These are phyloP conservation scores for Malania oleifera DNA, from an alignment of 164 flowering plant species.

Conservation along the genomic window DNA sequence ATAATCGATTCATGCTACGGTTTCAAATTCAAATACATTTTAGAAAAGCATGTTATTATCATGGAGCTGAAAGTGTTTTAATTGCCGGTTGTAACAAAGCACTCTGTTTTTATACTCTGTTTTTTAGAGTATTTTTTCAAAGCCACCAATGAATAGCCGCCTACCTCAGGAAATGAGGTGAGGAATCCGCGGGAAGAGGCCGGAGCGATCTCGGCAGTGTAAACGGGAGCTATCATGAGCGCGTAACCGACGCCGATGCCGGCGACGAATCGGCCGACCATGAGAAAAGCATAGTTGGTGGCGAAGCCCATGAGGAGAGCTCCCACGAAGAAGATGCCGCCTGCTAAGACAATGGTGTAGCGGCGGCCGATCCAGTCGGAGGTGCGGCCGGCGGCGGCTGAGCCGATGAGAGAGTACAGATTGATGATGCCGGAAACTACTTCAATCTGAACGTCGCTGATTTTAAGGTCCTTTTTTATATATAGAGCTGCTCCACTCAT, in stretches of 20 bases:
- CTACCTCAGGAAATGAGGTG: constrained; percentile 19
- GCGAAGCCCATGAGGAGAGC: constrained; percentile 32
- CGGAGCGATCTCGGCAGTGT: constrained; percentile 28
- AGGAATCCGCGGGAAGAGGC: constrained; percentile 28
- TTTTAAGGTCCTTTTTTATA: constrained; percentile 14
- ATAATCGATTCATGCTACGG: too few relatives aligned
- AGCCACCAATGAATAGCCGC: too few relatives aligned
- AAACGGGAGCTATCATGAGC: constrained; percentile 26
- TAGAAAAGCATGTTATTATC: too few relatives aligned
- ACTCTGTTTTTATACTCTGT: too few relatives aligned
- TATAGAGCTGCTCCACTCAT: constrained; percentile 23
- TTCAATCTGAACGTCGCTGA: constrained; percentile 17
- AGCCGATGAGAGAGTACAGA: constrained; percentile 21
- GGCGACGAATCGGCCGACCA: constrained; percentile 20
- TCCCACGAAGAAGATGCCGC: constrained; percentile 22
- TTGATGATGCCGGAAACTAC: constrained; percentile 20
- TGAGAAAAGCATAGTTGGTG: constrained; percentile 23
- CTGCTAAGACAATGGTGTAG: constrained; percentile 27
- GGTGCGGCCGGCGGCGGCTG: constrained; percentile 26
- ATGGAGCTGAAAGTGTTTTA: too few relatives aligned
- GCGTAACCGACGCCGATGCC: constrained; percentile 26
- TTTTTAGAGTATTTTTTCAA: too few relatives aligned
- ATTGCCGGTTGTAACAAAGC: too few relatives aligned
- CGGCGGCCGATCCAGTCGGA: constrained; percentile 33
- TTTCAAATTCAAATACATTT: too few relatives aligned